Base-by-base conservation (phyloP, 2,329 filamentous ascomycete genomes). In the Aspergillus awamori region DNA sequence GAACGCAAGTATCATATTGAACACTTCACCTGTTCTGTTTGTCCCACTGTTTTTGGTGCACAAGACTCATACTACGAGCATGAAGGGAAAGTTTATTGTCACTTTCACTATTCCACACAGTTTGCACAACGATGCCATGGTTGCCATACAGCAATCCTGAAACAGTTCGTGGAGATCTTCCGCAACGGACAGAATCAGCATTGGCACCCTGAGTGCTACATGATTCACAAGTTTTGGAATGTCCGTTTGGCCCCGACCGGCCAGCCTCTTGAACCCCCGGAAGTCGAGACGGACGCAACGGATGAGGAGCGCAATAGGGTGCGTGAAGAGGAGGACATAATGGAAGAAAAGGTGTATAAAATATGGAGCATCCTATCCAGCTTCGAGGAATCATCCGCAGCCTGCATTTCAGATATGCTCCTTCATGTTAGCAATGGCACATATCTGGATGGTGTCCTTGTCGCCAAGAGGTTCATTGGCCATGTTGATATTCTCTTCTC, bases 181-280 rank as follows among this genome's bases (percentile, higher is more conserved):
- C 89, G 95, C 69, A 98, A 98, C 77, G 94, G 94, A 2, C 91
- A 97, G 75, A 97, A 98, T 74, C 95, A 99, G 73, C 95, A 99
- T 76, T 99, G 95, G 95, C 95, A 99, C 74, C 95, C 95, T 2
- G 95, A 99, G 78, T 99, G 95, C 78, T 99, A 99, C 79, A 99
- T 99, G 95, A 99, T 99, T 65, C 95, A 99, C 81, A 99, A 99
- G 73, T 99, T 98, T 78, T 99, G 95, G 95, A 99, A 98, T 74
- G 95, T 99, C 62, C 89, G 95, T 55, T 82, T 99, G 39, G 87
- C 88, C 10, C 84, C 87, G 26, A 82, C 85, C 10, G 83, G 84
- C 43, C 83, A 87, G 60, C 74, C 78, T 10, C 72, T 81, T 38
- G 79, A 83, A 59, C 77, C 69, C 17, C 74, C 76, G 4, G 74